Percentiles rank a stretch among this genome's conserved stretches.
Evolutionary conservation across 371 early-diverging fungal genomes (phyloP).

Genomic region (Capillidium heterosporum): DNA sequence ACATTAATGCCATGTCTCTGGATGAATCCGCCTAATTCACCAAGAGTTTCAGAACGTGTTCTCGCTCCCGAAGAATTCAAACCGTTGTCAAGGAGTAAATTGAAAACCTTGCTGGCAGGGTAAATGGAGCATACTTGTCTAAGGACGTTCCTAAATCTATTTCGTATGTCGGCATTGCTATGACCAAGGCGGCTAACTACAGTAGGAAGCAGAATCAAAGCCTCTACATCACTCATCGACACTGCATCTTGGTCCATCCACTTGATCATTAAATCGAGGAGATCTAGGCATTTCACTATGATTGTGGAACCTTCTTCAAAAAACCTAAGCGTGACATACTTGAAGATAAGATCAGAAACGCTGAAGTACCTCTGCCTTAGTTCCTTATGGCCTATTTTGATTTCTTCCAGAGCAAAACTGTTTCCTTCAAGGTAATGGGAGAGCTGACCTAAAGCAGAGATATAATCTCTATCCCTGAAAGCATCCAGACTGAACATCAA

Average conservation of each 20-base stretch:
- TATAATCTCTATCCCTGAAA: slow-evolving; percentile 57
- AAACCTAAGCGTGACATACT: slow-evolving; percentile 69
- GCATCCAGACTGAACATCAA: slow-evolving; percentile 65
- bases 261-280: slow-evolving; percentile 44
- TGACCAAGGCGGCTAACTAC: slow-evolving; percentile 66
- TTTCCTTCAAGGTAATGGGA: neutral
- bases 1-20: slow-evolving; percentile 53
- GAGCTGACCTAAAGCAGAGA: slow-evolving; percentile 20
- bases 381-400: slow-evolving; percentile 26
- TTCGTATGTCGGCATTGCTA: slow-evolving; percentile 59
- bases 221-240: slow-evolving; percentile 60
- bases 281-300: slow-evolving; percentile 56
- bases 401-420: slow-evolving; percentile 13
- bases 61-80: slow-evolving; percentile 61
- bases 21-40: slow-evolving; percentile 52
- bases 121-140: slow-evolving; percentile 43
- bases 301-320: slow-evolving; percentile 77
- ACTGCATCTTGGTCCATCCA: slow-evolving; percentile 39
- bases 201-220: slow-evolving; percentile 51
- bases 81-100: slow-evolving; percentile 40
- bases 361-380: slow-evolving; percentile 31
- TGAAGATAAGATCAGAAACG: slow-evolving; percentile 56
- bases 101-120: slow-evolving; percentile 61
- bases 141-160: slow-evolving; percentile 40
- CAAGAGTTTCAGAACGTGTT: slow-evolving; percentile 65